A percentile compares a stretch with the other conserved stretches of the same genome.
phyloP scores from a whole-genome alignment of 2,329 filamentous ascomycete species.

The Penicillium sp. region DNA sequence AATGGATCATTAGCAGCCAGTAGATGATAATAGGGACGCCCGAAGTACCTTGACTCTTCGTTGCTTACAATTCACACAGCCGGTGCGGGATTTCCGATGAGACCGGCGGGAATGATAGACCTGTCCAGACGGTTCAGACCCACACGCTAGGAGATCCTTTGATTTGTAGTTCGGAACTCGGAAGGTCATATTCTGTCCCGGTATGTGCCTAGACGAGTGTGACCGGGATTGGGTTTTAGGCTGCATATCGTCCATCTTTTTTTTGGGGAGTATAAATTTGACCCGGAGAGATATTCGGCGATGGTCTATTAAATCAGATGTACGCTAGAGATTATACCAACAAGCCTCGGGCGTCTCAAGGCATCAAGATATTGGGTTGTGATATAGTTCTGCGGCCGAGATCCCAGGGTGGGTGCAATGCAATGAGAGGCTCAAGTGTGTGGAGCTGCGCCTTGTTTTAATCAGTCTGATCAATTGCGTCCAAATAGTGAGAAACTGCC shows the following conservation, averaged over 20 bases:
- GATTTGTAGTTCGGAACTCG: slow-evolving; percentile 22
- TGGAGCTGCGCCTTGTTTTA: slow-evolving; percentile 1
- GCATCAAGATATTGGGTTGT: not conserved
- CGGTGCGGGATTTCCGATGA: slow-evolving; percentile 37
- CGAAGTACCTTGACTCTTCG: slow-evolving; percentile 35
- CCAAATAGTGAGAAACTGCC: not conserved
- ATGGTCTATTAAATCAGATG: not conserved
- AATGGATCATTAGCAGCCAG: not conserved
- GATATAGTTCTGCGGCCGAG: not conserved
- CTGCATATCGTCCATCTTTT: not conserved
- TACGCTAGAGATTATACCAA: not conserved
- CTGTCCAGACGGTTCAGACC: slow-evolving; percentile 8
- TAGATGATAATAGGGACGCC: not conserved
- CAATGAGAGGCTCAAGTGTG: not conserved
- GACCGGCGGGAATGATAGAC: slow-evolving; percentile 31
- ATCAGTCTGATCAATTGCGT: not conserved
- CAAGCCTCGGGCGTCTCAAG: not conserved
- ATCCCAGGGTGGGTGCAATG: not conserved
- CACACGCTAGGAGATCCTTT: not conserved
- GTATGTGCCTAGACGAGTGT: slow-evolving; percentile 12
- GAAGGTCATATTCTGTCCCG: slow-evolving; percentile 27
- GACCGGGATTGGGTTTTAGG: not conserved
- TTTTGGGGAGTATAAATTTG: not conserved
- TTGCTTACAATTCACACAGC: slow-evolving; percentile 36
- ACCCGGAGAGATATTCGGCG: not conserved